Evolutionary conservation across 208 protist genomes (phyloP), one percentile per base, ranked within the genome.

Genomic region (Naegleria lovaniensis): DNA sequence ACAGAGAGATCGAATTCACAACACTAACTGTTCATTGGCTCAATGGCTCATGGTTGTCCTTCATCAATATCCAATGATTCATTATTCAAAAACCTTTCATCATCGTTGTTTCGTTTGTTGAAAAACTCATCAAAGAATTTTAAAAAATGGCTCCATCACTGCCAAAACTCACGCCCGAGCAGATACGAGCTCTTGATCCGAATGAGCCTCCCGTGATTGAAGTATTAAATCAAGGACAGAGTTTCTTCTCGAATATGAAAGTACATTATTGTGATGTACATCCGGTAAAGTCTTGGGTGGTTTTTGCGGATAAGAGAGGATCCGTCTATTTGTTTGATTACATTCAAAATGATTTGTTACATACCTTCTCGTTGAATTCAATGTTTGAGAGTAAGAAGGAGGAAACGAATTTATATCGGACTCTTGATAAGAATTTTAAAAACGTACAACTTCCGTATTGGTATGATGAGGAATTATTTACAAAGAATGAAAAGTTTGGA

Each of bases 401-500:
- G 39, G 85, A 89, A 67, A 67, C 33, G 15, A 55, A 67, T 67
- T 67, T 89, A 67, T 67, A 43, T 29, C 55, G 39, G 59, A 67
- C 41, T 15, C n/a, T 89, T 38, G 85, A 89, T 48, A 55, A 40
- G n/a, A 89, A 67, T 40, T 89, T 48, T 67, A 89, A 89, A 5
- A 89, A 89, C 39, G 33, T 89, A 6, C 19, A 39, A 67, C n/a
- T 89, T 25, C 85, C 85, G 5, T 39, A 89, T 58, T 88, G 85
- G 48, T 89, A 89, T 29, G 85, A 89, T 67, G 85, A 89, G 40
- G 16, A 52, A 33, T 67, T 89, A n/a, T 19, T 13, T n/a, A 7
- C n/a, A 67, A 79, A 79, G 67, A 79, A 79, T 79, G 48, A 89
- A 41, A 89, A 89, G 36, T 25, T 89, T 55, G 85, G 85, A 43